phyloP scores from a whole-genome alignment of 257 asterid genomes.

The Nicotiana knightiana region DNA sequence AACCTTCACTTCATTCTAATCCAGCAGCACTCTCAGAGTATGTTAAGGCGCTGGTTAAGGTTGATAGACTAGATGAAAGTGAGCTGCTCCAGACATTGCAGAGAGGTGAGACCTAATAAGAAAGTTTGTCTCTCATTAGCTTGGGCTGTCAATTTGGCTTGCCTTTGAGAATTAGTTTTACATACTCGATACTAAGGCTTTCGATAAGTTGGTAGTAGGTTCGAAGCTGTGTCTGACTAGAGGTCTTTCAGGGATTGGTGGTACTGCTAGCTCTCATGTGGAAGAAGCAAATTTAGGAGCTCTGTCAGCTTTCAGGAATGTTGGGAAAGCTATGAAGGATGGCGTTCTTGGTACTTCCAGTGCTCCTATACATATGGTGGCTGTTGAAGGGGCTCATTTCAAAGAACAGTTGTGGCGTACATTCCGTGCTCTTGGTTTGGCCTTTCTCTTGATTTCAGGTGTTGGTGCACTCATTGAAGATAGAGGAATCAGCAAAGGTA shows the following conservation, averaged over 20 bases:
- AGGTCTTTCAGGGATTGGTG: slow-evolving; percentile 37
- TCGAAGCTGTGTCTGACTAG: slow-evolving; percentile 1
- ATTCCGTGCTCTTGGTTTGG: slow-evolving; percentile 70
- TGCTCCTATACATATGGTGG: slow-evolving; percentile 92
- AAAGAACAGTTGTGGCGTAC: slow-evolving; percentile 95
- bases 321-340: slow-evolving; percentile 61
- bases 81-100: slow-evolving; percentile 71
- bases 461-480: slow-evolving; percentile 84
- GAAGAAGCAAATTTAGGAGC: slow-evolving; percentile 59
- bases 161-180: background rate
- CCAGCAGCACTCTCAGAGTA: slow-evolving; percentile 81
- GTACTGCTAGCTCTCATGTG: slow-evolving; percentile 37
- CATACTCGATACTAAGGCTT: background rate
- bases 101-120: slow-evolving; percentile 45
- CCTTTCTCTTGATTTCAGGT: slow-evolving; percentile 76
- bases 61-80: slow-evolving; percentile 77
- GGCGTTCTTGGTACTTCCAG: slow-evolving; percentile 77
- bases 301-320: slow-evolving; percentile 64
- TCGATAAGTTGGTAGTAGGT: background rate
- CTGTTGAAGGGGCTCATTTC: slow-evolving; percentile 74
- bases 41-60: slow-evolving; percentile 82
- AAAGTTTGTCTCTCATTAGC: background rate
- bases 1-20: slow-evolving; percentile 67
- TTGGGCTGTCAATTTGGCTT: background rate
- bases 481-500: slow-evolving; percentile 89